phyloP scores from a whole-genome alignment of 2,329 filamentous ascomycete genomes.

The Xylaria sp. region DNA sequence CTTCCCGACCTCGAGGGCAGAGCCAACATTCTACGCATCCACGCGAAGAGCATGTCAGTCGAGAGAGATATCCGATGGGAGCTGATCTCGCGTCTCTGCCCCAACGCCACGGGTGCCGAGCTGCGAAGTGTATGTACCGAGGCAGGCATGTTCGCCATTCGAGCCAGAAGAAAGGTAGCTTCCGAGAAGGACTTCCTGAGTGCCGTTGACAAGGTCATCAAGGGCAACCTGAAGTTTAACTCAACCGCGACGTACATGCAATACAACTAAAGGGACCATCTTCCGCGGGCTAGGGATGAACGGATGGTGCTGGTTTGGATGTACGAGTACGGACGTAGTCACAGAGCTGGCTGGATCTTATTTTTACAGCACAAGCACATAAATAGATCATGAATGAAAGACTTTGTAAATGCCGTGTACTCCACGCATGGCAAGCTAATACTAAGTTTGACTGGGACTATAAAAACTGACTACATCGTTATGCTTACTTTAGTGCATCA shows the following conservation, averaged over 20 bases:
- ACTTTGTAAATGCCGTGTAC: neutral
- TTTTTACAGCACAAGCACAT: constrained; percentile 26
- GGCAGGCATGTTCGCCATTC: constrained; percentile 98
- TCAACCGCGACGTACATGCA: constrained; percentile 98
- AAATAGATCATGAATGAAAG: constrained; percentile 35
- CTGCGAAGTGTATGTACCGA: constrained; percentile 96
- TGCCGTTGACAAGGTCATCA: constrained; percentile 99
- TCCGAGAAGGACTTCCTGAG: constrained; percentile 99
- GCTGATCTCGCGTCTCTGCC: constrained; percentile 94
- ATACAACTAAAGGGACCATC: constrained; percentile 79
- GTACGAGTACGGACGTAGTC: constrained; percentile 36
- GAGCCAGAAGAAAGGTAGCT: constrained; percentile 93
- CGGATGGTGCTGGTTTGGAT: constrained; percentile 23
- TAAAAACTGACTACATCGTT: neutral
- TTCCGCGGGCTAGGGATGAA: neutral
- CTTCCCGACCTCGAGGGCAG: constrained; percentile 96
- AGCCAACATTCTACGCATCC: constrained; percentile 96
- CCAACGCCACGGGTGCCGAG: constrained; percentile 96
- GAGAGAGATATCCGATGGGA: constrained; percentile 99
- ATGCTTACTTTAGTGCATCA: neutral
- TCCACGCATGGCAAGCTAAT: neutral
- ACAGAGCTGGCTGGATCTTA: constrained; percentile 22
- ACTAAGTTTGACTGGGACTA: neutral
- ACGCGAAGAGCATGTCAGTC: constrained; percentile 99
- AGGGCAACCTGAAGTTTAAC: constrained; percentile 99